Conservation (phyloP, 176 grass and related monocot species). For the Triticum urartu region DNA sequence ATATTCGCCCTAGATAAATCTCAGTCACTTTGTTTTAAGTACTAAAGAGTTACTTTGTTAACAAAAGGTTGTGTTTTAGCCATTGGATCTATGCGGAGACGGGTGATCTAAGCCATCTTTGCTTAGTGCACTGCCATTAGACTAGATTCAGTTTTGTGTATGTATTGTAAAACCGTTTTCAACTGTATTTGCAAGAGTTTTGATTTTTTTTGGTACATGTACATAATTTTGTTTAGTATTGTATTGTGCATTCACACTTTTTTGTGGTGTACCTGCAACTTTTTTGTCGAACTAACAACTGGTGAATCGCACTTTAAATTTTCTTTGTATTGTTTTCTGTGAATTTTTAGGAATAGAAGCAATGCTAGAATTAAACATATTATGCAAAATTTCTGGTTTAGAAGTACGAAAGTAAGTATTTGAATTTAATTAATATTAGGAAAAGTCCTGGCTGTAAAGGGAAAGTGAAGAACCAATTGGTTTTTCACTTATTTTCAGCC, state of each 20-base stretch:
- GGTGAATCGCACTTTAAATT: neutral
- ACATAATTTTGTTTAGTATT: neutral
- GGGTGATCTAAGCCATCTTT: neutral
- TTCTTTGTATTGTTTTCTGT: neutral
- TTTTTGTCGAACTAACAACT: neutral
- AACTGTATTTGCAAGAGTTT: neutral
- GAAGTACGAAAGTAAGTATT: no score
- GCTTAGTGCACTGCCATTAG: no score
- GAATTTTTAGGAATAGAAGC: neutral
- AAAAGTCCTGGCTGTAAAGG: neutral
- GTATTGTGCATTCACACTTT: neutral
- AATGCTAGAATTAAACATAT: neutral
- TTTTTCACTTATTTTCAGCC: neutral
- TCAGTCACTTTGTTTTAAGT: neutral
- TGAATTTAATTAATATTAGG: neutral
- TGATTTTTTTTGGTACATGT: neutral
- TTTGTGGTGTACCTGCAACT: neutral
- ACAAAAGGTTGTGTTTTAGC: neutral
- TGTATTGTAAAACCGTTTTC: neutral
- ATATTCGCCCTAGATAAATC: neutral
- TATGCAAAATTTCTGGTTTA: neutral
- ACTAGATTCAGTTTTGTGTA: neutral
- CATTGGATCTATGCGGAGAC: neutral
- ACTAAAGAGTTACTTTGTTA: neutral
- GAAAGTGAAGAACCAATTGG: neutral